Evolutionary conservation across 2,329 filamentous ascomycete species (phyloP), one percentile per base, ranked within the genome.

Genomic region (Eurotiales sp.): DNA sequence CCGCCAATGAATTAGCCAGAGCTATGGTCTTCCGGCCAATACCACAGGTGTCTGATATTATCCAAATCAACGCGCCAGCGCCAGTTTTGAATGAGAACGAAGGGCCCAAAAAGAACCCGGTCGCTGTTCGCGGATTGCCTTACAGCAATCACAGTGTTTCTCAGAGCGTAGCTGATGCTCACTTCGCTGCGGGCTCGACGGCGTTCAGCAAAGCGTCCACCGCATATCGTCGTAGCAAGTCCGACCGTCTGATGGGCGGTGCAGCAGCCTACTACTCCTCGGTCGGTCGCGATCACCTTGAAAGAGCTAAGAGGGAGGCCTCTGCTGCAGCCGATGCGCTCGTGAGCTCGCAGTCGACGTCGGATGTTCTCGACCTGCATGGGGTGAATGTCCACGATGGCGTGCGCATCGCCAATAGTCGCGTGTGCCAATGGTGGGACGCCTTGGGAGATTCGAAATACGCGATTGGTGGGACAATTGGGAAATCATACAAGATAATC

Each of bases 381-480:
- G 89, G 90, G 5, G 83, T 96, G 4, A 84, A 79, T 40, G 90
- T 96, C 1, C 76, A 83, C 44, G 88, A 95, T 65, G 92, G 87
- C 1, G 83, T 90, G 25, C 78, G 88, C 3, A 96, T 96, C 57
- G 84, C 88, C 1, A 78, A 80, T 25, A 77, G 84, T 42, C 79
- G 78, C 32, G 85, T 87, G 0, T 76, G 80, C 57, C 66, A 65
- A 8, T 97, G 92, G 92, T 96, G 90, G 91, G 73, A 82, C 15
- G 70, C 71, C 0, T 71, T 90, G 8, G 87, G 87, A 1, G 86
- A 91, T 62, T 75, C 77, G 44, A 80, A 80, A 56, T 77, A 78
- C 41, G 72, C 59, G 3, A 76, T 76, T 41, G 61, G 67, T 55
- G 64, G 69, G 48, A 45, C 72, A 60, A 73, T 77, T 17, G 74